phyloP scores from a whole-genome alignment of 441 rosid genomes.

The Populus hybrid region DNA sequence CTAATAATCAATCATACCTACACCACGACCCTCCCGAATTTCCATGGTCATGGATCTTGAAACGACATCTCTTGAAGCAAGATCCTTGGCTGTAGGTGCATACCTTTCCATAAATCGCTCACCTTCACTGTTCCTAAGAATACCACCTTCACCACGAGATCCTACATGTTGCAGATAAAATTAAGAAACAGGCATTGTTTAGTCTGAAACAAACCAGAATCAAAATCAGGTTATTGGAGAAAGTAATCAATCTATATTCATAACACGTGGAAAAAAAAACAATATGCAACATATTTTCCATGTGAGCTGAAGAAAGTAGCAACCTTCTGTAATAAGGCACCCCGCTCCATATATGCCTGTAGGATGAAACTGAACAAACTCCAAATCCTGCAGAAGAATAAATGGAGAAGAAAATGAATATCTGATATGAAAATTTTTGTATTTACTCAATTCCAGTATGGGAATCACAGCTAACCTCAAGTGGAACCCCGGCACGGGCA shows the following conservation, averaged over 20 bases:
- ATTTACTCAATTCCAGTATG: slow-evolving; percentile 8
- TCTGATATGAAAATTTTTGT: slow-evolving; percentile 2
- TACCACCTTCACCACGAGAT: slow-evolving; percentile 99
- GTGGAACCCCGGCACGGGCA: slow-evolving; percentile 90
- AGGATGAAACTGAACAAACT: slow-evolving; percentile 96
- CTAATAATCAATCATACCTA: slow-evolving; percentile 53
- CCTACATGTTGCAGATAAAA: slow-evolving; percentile 41
- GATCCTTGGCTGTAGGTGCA: slow-evolving; percentile 99
- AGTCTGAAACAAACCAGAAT: slow-evolving; percentile 3
- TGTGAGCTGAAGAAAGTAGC: slow-evolving; percentile 10
- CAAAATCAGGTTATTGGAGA: background rate
- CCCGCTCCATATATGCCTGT: slow-evolving; percentile 99
- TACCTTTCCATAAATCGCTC: slow-evolving; percentile 97
- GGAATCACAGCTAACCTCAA: slow-evolving; percentile 51
- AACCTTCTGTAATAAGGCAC: slow-evolving; percentile 98
- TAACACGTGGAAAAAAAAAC: background rate
- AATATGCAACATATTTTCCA: background rate
- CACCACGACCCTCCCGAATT: slow-evolving; percentile 98
- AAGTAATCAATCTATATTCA: background rate
- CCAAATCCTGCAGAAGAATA: slow-evolving; percentile 66
- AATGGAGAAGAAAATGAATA: slow-evolving; percentile 6
- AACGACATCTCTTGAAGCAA: slow-evolving; percentile 98
- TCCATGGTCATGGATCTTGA: slow-evolving; percentile 99
- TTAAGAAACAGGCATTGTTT: slow-evolving; percentile 10
- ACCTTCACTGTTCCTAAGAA: slow-evolving; percentile 91